A percentile compares a stretch with the other conserved stretches of the same genome.
These are phyloP conservation scores for Sugiyamaella boreocaroliniensis DNA, from an alignment of 805 yeast genomes.

Conservation along the genomic window DNA sequence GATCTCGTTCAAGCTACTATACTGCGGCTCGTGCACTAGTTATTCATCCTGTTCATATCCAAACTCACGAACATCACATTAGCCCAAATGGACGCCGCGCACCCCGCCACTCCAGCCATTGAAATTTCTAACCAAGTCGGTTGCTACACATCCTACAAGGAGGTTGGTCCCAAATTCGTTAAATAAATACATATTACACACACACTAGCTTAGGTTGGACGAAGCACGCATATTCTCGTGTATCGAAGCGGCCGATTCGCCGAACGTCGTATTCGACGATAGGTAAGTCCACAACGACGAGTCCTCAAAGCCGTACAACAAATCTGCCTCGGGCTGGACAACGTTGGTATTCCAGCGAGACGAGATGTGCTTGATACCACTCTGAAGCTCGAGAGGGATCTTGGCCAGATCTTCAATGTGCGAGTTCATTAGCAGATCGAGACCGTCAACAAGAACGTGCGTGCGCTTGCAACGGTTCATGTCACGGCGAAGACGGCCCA, in stretches of 20 bases:
- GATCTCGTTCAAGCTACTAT: too few relatives aligned
- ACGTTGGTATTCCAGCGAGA: background rate
- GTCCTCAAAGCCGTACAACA: background rate
- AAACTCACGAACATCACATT: too few relatives aligned
- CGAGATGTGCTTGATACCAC: background rate
- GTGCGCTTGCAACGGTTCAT: constrained; percentile 2
- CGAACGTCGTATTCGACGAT: background rate
- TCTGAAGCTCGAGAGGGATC: constrained; percentile 1
- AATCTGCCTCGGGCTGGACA: background rate
- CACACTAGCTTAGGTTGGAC: background rate
- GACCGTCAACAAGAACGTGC: constrained; percentile 1
- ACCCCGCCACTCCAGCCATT: too few relatives aligned
- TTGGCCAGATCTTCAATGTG: background rate
- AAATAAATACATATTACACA: background rate
- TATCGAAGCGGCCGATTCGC: background rate
- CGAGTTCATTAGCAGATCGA: background rate
- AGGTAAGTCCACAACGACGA: background rate
- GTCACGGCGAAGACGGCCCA: background rate
- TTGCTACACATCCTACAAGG: too few relatives aligned
- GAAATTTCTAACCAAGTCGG: too few relatives aligned
- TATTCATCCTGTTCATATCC: too few relatives aligned
- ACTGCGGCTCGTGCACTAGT: too few relatives aligned
- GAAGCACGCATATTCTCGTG: background rate
- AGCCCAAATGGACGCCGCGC: too few relatives aligned
- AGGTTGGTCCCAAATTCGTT: background rate